phyloP scores from a whole-genome alignment of 2,329 filamentous ascomycete genomes.

The Sclerotinia nivalis region DNA sequence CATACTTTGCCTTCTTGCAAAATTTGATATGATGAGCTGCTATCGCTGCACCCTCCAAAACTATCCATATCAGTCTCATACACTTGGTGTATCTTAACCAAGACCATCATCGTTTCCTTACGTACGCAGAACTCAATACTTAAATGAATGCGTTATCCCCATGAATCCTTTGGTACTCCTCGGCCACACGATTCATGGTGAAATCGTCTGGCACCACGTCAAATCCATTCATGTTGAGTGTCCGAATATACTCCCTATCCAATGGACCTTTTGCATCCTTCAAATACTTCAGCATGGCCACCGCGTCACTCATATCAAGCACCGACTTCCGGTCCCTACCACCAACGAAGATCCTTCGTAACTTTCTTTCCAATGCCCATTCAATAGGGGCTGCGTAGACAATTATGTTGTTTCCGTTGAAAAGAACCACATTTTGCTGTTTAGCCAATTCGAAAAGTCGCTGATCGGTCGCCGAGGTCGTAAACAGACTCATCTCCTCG shows the following conservation, averaged over 20 bases:
- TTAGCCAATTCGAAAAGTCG: not conserved
- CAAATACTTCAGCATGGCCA: slow-evolving; percentile 6
- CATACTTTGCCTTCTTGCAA: not conserved
- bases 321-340: not conserved
- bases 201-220: not conserved
- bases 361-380: slow-evolving; percentile 12
- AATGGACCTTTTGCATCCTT: slow-evolving; percentile 9
- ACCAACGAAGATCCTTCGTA: not conserved
- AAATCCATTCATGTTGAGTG: slow-evolving; percentile 17
- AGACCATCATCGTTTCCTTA: too few species aligned
- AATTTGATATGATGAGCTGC: too few species aligned
- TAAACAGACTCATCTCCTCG: not conserved
- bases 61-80: too few species aligned
- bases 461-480: not conserved
- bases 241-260: slow-evolving; percentile 16
- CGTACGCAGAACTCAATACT: not conserved
- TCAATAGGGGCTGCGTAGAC: not conserved
- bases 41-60: too few species aligned
- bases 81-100: too few species aligned
- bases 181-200: slow-evolving; percentile 7
- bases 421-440: not conserved
- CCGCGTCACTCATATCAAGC: slow-evolving; percentile 10
- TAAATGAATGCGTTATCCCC: slow-evolving; percentile 12
- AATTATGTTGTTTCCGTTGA: not conserved
- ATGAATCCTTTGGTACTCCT: not conserved